These are phyloP conservation scores for Trichoderma gracile DNA, from an alignment of 2,329 filamentous ascomycete species.

Conservation along the genomic window DNA sequence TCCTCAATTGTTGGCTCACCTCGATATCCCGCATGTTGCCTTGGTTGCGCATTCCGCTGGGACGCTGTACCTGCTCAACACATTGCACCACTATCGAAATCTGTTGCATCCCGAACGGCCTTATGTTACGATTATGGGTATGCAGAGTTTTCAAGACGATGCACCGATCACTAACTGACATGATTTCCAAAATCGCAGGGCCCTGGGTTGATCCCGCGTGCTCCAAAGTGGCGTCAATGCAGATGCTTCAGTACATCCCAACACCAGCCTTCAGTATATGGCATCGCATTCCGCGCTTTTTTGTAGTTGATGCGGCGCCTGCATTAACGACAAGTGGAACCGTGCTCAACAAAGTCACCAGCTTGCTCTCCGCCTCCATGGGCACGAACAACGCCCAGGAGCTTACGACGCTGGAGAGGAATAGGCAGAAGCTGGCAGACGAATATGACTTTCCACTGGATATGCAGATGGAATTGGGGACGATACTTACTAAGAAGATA, in stretches of 20 bases:
- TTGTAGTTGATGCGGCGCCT: background rate
- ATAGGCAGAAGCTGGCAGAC: background rate
- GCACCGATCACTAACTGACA: too few relatives aligned
- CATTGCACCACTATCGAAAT: conserved; percentile 1
- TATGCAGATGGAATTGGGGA: background rate
- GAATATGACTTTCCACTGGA: background rate
- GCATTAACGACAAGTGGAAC: conserved; percentile 1
- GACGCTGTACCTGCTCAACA: conserved; percentile 1
- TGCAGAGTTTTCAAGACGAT: background rate
- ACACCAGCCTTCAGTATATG: background rate
- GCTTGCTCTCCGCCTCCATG: background rate
- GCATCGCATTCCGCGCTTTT: conserved; percentile 1
- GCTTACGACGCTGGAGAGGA: background rate
- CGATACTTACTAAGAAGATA: background rate
- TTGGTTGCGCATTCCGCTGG: conserved; percentile 10
- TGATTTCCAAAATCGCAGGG: background rate
- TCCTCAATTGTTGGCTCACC: background rate
- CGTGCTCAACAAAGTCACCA: background rate
- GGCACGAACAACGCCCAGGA: background rate
- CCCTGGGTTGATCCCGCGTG: conserved; percentile 11
- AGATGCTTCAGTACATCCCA: conserved; percentile 4
- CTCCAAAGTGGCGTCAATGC: background rate
- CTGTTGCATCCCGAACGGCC: conserved; percentile 2
- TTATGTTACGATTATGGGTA: conserved; percentile 4
- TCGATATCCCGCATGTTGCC: background rate